A percentile compares a stretch with the other conserved stretches of the same genome.
phyloP scores from a whole-genome alignment of 2,329 filamentous ascomycete species.

The Trichoderma oligosporum region DNA sequence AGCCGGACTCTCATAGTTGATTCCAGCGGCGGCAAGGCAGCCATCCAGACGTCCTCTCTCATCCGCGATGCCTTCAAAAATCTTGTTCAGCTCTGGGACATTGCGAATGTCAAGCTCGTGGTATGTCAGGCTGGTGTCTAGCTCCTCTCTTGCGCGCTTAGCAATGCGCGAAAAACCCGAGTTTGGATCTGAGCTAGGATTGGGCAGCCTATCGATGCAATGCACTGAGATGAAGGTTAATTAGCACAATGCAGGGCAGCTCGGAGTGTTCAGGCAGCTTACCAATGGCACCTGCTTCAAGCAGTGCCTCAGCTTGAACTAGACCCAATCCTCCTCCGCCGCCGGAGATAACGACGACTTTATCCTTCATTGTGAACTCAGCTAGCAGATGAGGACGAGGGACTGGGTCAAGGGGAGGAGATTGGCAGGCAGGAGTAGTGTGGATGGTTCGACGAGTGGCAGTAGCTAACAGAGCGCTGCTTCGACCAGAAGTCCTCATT shows the following conservation, averaged over 20 bases:
- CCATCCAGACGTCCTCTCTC: conserved; percentile 73
- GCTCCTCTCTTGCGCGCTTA: conserved; percentile 57
- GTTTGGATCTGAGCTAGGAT: conserved; percentile 41
- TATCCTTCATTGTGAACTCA: conserved; percentile 72
- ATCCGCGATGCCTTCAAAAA: conserved; percentile 65
- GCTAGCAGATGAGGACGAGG: conserved; percentile 45
- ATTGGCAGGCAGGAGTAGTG: conserved; percentile 22
- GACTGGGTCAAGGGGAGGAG: conserved; percentile 22
- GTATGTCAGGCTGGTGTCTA: conserved; percentile 68
- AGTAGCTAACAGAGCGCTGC: conserved; percentile 15
- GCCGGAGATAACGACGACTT: conserved; percentile 72
- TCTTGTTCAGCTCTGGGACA: conserved; percentile 60
- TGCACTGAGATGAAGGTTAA: conserved; percentile 48
- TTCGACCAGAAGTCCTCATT: conserved; percentile 1
- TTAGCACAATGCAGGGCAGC: not conserved
- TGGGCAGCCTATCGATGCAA: conserved; percentile 59
- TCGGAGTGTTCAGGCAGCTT: conserved; percentile 9
- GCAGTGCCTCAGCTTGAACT: conserved; percentile 71
- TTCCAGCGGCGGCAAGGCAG: conserved; percentile 64
- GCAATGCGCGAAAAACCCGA: conserved; percentile 64
- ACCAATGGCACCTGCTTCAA: conserved; percentile 74
- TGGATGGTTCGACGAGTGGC: conserved; percentile 25
- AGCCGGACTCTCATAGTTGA: conserved; percentile 79
- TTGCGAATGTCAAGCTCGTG: conserved; percentile 77
- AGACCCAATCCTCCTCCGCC: conserved; percentile 74